phyloP scores from a whole-genome alignment of 257 asterid species.

The Gentiana dahurica region DNA sequence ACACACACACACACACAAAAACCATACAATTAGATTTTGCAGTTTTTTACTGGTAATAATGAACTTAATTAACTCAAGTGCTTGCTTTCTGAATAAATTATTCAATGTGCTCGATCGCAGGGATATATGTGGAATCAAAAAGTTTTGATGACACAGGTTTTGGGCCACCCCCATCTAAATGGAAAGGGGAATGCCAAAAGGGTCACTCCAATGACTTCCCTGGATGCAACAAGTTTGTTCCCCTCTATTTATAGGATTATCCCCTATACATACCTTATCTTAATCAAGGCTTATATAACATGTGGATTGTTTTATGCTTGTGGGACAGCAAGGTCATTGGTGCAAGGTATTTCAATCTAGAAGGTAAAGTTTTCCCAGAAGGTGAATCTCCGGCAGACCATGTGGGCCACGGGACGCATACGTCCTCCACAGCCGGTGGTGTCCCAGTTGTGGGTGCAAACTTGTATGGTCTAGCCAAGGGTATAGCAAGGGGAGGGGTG shows the following conservation, averaged over 20 bases:
- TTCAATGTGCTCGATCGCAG: constrained; percentile 10
- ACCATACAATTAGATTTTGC: too few relatives aligned
- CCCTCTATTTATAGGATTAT: background rate
- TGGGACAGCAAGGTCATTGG: too few relatives aligned
- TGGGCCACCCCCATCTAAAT: constrained; percentile 65
- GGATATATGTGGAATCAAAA: constrained; percentile 36
- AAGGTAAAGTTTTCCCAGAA: too few relatives aligned
- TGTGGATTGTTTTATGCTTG: too few relatives aligned
- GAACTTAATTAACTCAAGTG: background rate
- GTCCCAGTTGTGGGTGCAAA: background rate
- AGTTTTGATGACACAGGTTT: constrained; percentile 58
- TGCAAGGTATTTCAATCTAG: too few relatives aligned
- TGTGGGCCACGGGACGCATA: background rate
- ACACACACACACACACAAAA: too few relatives aligned
- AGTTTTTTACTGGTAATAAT: too few relatives aligned
- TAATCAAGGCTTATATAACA: too few relatives aligned
- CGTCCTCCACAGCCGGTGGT: background rate
- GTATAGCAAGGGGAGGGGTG: background rate
- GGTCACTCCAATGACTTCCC: constrained; percentile 39
- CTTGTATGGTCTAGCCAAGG: background rate
- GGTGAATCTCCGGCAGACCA: too few relatives aligned
- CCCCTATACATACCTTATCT: too few relatives aligned
- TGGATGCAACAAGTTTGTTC: constrained; percentile 61
- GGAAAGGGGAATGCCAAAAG: constrained; percentile 62
- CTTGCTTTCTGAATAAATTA: background rate